These are phyloP conservation scores for Boehmeria nivea DNA, from an alignment of 306 rosid genomes.

Conservation along the genomic window DNA sequence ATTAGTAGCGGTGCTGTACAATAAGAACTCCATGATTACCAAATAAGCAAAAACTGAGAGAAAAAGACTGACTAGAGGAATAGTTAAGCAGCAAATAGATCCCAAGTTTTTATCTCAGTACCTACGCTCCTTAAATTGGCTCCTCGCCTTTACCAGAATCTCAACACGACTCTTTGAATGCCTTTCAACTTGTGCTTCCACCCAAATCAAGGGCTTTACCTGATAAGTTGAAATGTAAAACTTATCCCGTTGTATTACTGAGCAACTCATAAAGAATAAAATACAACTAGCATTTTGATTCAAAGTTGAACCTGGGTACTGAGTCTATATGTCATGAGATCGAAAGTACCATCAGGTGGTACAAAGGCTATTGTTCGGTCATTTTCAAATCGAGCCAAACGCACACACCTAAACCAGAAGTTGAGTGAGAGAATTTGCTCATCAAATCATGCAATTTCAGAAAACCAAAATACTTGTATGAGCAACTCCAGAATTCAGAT, in stretches of 20 bases:
- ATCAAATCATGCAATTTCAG: not conserved
- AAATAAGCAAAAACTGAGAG: conserved; percentile 5
- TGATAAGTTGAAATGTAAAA: conserved; percentile 27
- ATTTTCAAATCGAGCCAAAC: conserved; percentile 98
- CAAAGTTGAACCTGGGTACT: conserved; percentile 69
- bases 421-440: too few relatives aligned
- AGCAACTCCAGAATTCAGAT: not conserved
- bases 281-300: conserved; percentile 4
- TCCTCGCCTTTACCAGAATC: conserved; percentile 88
- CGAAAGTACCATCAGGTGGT: conserved; percentile 98
- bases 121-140: conserved; percentile 99
- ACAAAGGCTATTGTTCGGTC: conserved; percentile 96
- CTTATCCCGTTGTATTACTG: not conserved
- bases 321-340: conserved; percentile 97
- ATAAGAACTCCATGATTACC: conserved; percentile 29
- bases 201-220: conserved; percentile 95
- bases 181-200: conserved; percentile 93
- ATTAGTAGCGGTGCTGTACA: conserved; percentile 83
- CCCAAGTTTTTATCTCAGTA: conserved; percentile 22
- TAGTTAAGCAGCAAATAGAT: conserved; percentile 12
- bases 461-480: conserved; percentile 1
- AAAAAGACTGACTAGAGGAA: conserved; percentile 13
- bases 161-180: conserved; percentile 95
- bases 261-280: not conserved
- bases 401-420: conserved; percentile 78